These are phyloP conservation scores for Colletotrichum chlorophyti DNA, from an alignment of 2,329 filamentous ascomycete genomes.

Conservation along the genomic window DNA sequence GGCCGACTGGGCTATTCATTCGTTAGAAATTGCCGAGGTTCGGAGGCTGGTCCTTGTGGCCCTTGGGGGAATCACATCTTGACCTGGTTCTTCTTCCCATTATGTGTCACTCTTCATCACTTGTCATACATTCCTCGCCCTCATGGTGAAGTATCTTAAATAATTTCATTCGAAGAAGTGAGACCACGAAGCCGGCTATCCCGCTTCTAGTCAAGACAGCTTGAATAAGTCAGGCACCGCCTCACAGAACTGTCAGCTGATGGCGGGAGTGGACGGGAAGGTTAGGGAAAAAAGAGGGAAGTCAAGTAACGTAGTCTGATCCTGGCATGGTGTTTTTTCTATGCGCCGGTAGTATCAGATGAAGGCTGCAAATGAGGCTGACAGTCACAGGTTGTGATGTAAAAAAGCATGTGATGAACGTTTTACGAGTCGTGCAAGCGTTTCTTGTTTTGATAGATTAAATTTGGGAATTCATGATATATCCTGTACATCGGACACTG, in stretches of 20 bases:
- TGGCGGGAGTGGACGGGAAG: conserved; percentile 2
- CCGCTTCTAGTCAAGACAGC: no score
- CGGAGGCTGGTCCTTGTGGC: conserved; percentile 15
- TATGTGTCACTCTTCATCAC: no score
- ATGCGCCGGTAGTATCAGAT: conserved; percentile 8
- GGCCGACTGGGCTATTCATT: conserved; percentile 19
- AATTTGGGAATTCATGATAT: conserved; percentile 2
- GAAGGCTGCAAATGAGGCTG: conserved; percentile 16
- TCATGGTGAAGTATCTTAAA: no score
- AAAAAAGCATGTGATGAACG: conserved; percentile 19
- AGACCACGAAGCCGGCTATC: no score
- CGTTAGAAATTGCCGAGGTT: conserved; percentile 28
- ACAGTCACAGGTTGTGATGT: background rate
- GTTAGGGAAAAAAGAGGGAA: no score
- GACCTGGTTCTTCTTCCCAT: no score
- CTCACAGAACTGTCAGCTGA: conserved; percentile 5
- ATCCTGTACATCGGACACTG: conserved; percentile 4
- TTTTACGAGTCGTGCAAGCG: conserved; percentile 12
- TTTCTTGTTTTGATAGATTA: conserved; percentile 6
- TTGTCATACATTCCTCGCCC: no score
- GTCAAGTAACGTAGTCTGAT: conserved; percentile 14
- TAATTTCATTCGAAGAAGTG: no score
- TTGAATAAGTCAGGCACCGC: conserved; percentile 10
- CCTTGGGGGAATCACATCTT: background rate
- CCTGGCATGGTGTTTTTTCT: background rate